Evolutionary conservation across 495 filamentous ascomycete species (phyloP).

Genomic region (Penicillium herquei): DNA sequence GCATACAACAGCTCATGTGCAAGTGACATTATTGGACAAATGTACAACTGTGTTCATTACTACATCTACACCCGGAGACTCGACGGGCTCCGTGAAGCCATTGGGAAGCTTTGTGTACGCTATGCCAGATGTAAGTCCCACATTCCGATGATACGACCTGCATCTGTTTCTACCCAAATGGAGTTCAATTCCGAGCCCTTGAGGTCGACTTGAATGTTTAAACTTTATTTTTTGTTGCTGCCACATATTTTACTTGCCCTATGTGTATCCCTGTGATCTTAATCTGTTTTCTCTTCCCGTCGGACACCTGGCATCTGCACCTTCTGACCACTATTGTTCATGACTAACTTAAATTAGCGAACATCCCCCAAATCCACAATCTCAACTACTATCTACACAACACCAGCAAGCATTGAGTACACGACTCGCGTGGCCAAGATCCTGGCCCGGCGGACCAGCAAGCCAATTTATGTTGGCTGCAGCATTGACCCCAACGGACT

Average conservation of each 20-base stretch:
- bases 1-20: slow-evolving; percentile 77
- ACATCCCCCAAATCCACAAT: slow-evolving; percentile 44
- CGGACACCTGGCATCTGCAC: too few species aligned
- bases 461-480: slow-evolving; percentile 82
- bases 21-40: slow-evolving; percentile 65
- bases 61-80: slow-evolving; percentile 62
- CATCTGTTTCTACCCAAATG: not conserved
- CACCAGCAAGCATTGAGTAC: slow-evolving; percentile 77
- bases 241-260: not conserved
- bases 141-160: not conserved
- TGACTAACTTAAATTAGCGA: slow-evolving; percentile 25
- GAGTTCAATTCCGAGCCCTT: not conserved
- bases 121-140: slow-evolving; percentile 74
- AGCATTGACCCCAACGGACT: slow-evolving; percentile 59
- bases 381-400: slow-evolving; percentile 75
- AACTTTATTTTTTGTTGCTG: not conserved
- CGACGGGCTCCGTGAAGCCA: slow-evolving; percentile 35
- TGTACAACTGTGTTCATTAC: slow-evolving; percentile 75
- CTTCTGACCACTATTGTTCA: not conserved
- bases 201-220: too few species aligned
- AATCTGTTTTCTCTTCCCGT: too few species aligned
- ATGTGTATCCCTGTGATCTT: too few species aligned
- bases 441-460: slow-evolving; percentile 63
- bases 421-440: slow-evolving; percentile 81
- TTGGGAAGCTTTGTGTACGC: slow-evolving; percentile 84